These are phyloP conservation scores for Lenwebbia sp. DNA, from an alignment of 345 rosid species.

Conservation along the genomic window DNA sequence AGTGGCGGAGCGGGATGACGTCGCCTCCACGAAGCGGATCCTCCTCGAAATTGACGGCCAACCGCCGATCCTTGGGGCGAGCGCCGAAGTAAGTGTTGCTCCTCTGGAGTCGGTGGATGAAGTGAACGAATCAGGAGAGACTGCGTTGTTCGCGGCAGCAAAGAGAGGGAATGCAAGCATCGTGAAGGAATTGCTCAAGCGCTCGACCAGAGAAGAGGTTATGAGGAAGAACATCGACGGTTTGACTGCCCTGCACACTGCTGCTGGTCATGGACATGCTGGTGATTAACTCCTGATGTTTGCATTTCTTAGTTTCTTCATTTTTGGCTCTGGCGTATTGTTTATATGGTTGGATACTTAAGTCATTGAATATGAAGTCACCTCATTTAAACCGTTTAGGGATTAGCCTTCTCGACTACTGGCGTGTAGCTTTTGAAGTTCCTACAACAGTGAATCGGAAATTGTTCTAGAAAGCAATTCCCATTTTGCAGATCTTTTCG, in stretches of 20 bases:
- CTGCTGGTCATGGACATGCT: constrained; percentile 82
- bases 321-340: background rate
- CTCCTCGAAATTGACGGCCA: constrained; percentile 61
- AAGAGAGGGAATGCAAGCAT: constrained; percentile 90
- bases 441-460: background rate
- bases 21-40: constrained; percentile 62
- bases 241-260: constrained; percentile 79
- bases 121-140: constrained; percentile 93
- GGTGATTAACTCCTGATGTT: constrained; percentile 30
- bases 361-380: background rate
- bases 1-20: constrained; percentile 83
- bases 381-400: background rate
- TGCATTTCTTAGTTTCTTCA: background rate
- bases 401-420: background rate
- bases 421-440: background rate
- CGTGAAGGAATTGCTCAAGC: constrained; percentile 73
- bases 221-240: constrained; percentile 70
- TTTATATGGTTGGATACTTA: background rate
- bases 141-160: constrained; percentile 77
- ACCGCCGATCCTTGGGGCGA: constrained; percentile 69
- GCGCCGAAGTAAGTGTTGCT: constrained; percentile 72
- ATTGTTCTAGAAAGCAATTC: background rate
- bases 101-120: constrained; percentile 46
- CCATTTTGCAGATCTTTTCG: background rate
- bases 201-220: constrained; percentile 64